Evolutionary conservation across 257 asterid species (phyloP).

Genomic region (Solanum medicagineum): DNA sequence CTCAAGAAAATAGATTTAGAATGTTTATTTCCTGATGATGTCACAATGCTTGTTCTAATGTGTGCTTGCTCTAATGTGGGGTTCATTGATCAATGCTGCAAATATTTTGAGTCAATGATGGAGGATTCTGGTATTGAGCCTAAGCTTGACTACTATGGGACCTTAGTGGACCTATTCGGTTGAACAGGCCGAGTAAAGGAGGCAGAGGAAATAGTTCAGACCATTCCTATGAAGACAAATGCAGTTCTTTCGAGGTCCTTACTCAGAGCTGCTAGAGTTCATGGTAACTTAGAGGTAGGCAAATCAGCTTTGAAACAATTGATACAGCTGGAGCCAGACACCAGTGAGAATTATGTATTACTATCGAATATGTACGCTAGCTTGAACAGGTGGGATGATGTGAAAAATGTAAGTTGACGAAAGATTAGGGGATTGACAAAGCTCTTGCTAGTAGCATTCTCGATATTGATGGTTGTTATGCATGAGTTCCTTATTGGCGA

Average conservation of each 20-base stretch:
- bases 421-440: conserved; percentile 27
- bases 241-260: conserved; percentile 45
- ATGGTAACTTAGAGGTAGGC: conserved; percentile 30
- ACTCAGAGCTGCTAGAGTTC: conserved; percentile 38
- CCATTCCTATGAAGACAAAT: conserved; percentile 36
- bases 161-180: conserved; percentile 41
- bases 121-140: conserved; percentile 18
- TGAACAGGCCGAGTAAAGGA: conserved; percentile 35
- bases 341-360: conserved; percentile 31
- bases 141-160: conserved; percentile 42
- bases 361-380: conserved; percentile 44
- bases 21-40: conserved; percentile 18
- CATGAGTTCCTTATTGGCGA: conserved; percentile 43
- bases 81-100: conserved; percentile 31
- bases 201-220: conserved; percentile 27
- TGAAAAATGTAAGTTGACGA: conserved; percentile 24
- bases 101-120: conserved; percentile 24
- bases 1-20: conserved; percentile 27
- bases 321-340: conserved; percentile 35
- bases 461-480: conserved; percentile 12
- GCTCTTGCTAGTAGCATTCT: conserved; percentile 24
- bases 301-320: conserved; percentile 27
- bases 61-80: conserved; percentile 55
- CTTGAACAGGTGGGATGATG: conserved; percentile 42
- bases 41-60: conserved; percentile 28